These are phyloP conservation scores for Ogataea nitratoaversa DNA, from an alignment of 805 yeast species.

Conservation along the genomic window DNA sequence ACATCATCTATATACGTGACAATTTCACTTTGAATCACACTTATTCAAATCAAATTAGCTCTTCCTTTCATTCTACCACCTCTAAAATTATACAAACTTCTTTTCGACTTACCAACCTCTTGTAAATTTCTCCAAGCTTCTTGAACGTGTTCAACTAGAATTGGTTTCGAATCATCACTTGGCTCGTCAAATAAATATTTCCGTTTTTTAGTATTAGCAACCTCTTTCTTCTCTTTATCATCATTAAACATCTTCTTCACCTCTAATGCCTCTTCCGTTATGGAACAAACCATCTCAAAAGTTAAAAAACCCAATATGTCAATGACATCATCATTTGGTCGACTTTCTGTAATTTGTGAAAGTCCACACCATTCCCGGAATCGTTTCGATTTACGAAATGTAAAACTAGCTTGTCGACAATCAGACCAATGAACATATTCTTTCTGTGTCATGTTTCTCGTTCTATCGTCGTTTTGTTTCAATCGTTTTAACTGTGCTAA, in stretches of 20 bases:
- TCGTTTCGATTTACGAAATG: conserved; percentile 89
- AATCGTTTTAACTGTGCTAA: conserved; percentile 82
- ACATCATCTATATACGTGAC: not conserved
- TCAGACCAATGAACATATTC: conserved; percentile 99
- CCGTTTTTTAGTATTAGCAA: conserved; percentile 41
- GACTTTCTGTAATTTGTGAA: conserved; percentile 73
- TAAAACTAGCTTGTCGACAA: conserved; percentile 95
- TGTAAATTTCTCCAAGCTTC: conserved; percentile 89
- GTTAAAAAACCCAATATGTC: conserved; percentile 94
- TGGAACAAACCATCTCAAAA: conserved; percentile 91
- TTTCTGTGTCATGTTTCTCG: conserved; percentile 89
- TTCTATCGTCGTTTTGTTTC: conserved; percentile 91
- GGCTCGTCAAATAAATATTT: conserved; percentile 81
- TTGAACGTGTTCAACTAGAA: conserved; percentile 73
- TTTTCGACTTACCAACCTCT: conserved; percentile 48
- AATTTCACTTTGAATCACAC: not conserved
- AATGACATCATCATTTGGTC: conserved; percentile 94
- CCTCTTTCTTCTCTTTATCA: conserved; percentile 22
- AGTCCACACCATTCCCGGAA: conserved; percentile 97
- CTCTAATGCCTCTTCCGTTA: conserved; percentile 86
- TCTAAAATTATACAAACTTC: conserved; percentile 64
- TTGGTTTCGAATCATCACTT: conserved; percentile 74
- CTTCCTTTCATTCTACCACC: conserved; percentile 59
- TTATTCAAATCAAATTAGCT: conserved; percentile 42
- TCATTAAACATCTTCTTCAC: conserved; percentile 59